Conservation (phyloP, 202 grass and related monocot genomes). For the Cymbopogon flexuosus region DNA sequence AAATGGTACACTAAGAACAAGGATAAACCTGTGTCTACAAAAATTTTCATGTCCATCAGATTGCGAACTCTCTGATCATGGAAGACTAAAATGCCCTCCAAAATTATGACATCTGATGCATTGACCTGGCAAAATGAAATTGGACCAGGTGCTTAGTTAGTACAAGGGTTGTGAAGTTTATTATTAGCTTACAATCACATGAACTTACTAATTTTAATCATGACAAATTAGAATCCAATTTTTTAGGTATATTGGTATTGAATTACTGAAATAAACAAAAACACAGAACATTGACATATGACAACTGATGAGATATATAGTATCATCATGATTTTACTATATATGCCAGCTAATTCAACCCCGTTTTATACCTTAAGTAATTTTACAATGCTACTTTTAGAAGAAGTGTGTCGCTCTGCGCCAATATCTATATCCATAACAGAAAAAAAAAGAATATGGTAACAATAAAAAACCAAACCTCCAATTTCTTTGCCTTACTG, state of each 20-base stretch:
- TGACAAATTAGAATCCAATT: not conserved
- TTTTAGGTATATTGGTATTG: not conserved
- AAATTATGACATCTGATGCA: constrained; percentile 97
- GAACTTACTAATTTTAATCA: constrained; percentile 5
- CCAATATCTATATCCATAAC: not conserved
- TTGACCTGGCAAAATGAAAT: constrained; percentile 68
- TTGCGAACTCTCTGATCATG: constrained; percentile 89
- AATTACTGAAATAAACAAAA: constrained; percentile 4
- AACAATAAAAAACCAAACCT: not conserved
- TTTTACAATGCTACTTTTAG: not conserved
- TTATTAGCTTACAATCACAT: not conserved
- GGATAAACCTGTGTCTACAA: constrained; percentile 83
- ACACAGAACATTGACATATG: not conserved
- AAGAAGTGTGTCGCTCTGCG: not conserved
- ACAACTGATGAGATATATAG: not conserved
- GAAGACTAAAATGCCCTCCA: constrained; percentile 97
- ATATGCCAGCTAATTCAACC: not conserved
- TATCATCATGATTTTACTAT: not conserved
- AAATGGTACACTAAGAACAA: constrained; percentile 10
- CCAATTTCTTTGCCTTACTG: not conserved
- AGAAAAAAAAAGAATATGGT: not conserved
- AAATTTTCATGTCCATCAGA: constrained; percentile 99
- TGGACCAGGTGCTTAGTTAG: not conserved
- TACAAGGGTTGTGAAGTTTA: not conserved
- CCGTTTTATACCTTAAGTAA: constrained; percentile 13